Conservation (phyloP, 176 grass and related monocot genomes). For the Oropetium thomaeum region DNA sequence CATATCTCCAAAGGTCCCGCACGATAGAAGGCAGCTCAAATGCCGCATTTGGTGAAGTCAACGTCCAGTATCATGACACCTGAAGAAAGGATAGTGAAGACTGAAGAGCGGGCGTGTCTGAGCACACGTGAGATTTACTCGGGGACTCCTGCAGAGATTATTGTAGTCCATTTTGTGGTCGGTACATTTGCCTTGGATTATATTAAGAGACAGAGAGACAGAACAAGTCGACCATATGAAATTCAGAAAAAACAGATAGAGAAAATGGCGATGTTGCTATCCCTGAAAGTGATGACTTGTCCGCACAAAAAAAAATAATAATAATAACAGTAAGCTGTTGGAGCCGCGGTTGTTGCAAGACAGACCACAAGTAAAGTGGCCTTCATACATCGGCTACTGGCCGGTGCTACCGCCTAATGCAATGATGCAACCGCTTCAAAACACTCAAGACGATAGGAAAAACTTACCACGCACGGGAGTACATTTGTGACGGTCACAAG, state of each 20-base stretch:
- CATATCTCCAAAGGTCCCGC: background rate
- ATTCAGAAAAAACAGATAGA: background rate
- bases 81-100: background rate
- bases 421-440: conserved; percentile 24
- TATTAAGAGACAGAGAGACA: too few relatives aligned
- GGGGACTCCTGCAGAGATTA: too few relatives aligned
- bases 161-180: too few relatives aligned
- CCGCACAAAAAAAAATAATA: too few relatives aligned
- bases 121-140: too few relatives aligned
- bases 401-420: background rate
- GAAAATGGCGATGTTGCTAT: background rate
- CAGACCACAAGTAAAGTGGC: background rate
- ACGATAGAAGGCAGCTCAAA: background rate
- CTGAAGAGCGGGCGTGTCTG: too few relatives aligned
- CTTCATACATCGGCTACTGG: background rate
- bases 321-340: background rate
- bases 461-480: conserved; percentile 30
- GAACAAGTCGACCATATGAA: too few relatives aligned
- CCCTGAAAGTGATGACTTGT: conserved; percentile 1
- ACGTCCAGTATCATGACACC: background rate
- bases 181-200: too few relatives aligned
- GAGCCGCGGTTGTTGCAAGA: background rate
- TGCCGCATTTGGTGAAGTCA: background rate
- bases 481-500: conserved; percentile 5
- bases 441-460: background rate